Evolutionary conservation across 2,329 filamentous ascomycete species (phyloP).

Genomic region (Trichophyton verrucosum): DNA sequence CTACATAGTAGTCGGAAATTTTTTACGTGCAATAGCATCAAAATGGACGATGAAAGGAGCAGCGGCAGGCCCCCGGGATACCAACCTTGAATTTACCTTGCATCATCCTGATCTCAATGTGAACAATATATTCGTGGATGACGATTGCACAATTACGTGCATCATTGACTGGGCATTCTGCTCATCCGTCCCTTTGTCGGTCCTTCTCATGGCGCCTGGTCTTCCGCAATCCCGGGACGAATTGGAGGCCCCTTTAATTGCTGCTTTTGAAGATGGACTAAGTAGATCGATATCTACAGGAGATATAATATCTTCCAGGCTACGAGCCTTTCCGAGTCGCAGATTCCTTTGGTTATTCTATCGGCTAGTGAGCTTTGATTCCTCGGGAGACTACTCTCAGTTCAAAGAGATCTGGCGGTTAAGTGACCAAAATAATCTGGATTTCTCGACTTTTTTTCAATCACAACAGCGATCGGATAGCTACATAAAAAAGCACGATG

Average conservation of each 20-base stretch:
- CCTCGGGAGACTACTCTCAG: slow-evolving; percentile 3
- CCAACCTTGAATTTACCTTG: slow-evolving; percentile 13
- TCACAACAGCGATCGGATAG: slow-evolving; percentile 5
- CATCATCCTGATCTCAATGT: slow-evolving; percentile 27
- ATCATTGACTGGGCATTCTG: slow-evolving; percentile 22
- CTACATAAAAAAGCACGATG: slow-evolving; percentile 5
- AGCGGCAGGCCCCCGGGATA: not conserved
- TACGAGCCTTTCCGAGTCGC: not conserved
- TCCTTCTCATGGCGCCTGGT: slow-evolving; percentile 15
- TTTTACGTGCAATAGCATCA: slow-evolving; percentile 14
- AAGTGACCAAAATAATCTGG: slow-evolving; percentile 5
- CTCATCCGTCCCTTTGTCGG: slow-evolving; percentile 15
- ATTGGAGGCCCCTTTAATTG: slow-evolving; percentile 8
- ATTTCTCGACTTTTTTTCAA: slow-evolving; percentile 4
- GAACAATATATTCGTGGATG: slow-evolving; percentile 28
- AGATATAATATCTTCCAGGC: not conserved
- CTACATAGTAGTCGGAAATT: slow-evolving; percentile 16
- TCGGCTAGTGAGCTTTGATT: slow-evolving; percentile 7
- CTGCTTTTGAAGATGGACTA: slow-evolving; percentile 6
- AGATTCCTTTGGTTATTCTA: slow-evolving; percentile 6
- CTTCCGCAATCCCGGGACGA: slow-evolving; percentile 17
- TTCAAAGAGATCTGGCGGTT: slow-evolving; percentile 8
- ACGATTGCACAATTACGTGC: slow-evolving; percentile 22
- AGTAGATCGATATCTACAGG: not conserved
- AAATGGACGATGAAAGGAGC: slow-evolving; percentile 7